Evolutionary conservation across 331 rosid species (phyloP).

Genomic region (Quercus tomentella): DNA sequence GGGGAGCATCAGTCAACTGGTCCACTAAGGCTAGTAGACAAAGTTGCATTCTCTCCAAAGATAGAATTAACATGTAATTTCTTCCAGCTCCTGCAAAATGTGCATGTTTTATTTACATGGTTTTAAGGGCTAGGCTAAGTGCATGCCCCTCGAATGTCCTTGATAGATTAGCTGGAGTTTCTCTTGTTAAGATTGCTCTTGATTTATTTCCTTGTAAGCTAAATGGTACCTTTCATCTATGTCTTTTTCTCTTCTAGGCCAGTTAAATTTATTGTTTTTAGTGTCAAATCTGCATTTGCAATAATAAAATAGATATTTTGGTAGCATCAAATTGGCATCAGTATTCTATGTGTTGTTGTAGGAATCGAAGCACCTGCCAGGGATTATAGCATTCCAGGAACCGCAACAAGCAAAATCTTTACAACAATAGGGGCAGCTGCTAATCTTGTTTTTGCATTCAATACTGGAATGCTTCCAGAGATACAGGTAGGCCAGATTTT

Average conservation of each 20-base stretch:
- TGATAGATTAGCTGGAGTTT: not conserved
- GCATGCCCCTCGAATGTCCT: not conserved
- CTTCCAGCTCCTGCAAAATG: not conserved
- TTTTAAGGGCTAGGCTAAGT: not conserved
- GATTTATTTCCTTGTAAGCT: not conserved
- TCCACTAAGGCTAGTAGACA: too few species aligned
- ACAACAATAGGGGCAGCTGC: conserved; percentile 87
- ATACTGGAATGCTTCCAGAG: conserved; percentile 99
- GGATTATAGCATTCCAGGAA: conserved; percentile 72
- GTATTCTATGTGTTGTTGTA: conserved; percentile 8
- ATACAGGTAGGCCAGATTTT: conserved; percentile 63
- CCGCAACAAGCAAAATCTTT: conserved; percentile 61
- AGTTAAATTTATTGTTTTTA: not conserved
- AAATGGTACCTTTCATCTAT: not conserved
- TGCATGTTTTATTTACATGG: not conserved
- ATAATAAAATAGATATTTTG: too few species aligned
- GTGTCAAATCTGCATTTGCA: not conserved
- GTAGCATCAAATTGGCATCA: not conserved
- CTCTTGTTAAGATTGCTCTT: not conserved
- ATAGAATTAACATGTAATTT: too few species aligned
- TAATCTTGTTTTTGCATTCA: conserved; percentile 87
- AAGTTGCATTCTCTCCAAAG: too few species aligned
- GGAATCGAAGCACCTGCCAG: conserved; percentile 72
- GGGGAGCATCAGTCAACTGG: too few species aligned
- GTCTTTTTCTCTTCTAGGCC: not conserved